Conservation (phyloP, 2,329 filamentous ascomycete species). For the Botrytis byssoidea region DNA sequence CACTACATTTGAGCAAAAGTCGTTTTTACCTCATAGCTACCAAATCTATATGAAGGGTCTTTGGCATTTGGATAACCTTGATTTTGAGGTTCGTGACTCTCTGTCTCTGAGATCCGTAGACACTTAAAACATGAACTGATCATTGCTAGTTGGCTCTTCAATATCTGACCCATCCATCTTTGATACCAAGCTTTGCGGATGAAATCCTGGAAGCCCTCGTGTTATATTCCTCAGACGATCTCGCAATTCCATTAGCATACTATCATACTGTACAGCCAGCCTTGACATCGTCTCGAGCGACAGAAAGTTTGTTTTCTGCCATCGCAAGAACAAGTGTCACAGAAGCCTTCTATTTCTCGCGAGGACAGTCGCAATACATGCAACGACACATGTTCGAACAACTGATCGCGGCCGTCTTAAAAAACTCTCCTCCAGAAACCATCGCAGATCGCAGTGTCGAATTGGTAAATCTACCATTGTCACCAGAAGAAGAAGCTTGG, state of each 20-base stretch:
- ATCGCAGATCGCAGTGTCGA: conserved; percentile 61
- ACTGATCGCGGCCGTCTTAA: conserved; percentile 59
- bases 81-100: conserved; percentile 57
- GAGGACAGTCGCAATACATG: conserved; percentile 59
- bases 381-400: conserved; percentile 66
- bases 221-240: conserved; percentile 58
- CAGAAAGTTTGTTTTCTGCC: conserved; percentile 67
- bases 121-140: conserved; percentile 30
- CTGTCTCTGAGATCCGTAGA: neutral
- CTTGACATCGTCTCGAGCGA: conserved; percentile 60
- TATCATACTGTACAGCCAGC: conserved; percentile 74
- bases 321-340: conserved; percentile 65
- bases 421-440: conserved; percentile 41
- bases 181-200: conserved; percentile 78
- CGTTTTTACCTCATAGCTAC: conserved; percentile 72
- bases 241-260: conserved; percentile 70
- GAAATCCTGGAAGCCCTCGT: conserved; percentile 73
- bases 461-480: conserved; percentile 71
- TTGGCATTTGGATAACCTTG: conserved; percentile 73
- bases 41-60: conserved; percentile 78
- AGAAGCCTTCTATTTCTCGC: conserved; percentile 72
- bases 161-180: conserved; percentile 74
- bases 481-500: conserved; percentile 68
- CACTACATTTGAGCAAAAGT: conserved; percentile 57
- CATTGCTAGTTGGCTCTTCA: conserved; percentile 61